These are phyloP conservation scores for Fusarium robinianum DNA, from an alignment of 2,329 filamentous ascomycete genomes.

Conservation along the genomic window DNA sequence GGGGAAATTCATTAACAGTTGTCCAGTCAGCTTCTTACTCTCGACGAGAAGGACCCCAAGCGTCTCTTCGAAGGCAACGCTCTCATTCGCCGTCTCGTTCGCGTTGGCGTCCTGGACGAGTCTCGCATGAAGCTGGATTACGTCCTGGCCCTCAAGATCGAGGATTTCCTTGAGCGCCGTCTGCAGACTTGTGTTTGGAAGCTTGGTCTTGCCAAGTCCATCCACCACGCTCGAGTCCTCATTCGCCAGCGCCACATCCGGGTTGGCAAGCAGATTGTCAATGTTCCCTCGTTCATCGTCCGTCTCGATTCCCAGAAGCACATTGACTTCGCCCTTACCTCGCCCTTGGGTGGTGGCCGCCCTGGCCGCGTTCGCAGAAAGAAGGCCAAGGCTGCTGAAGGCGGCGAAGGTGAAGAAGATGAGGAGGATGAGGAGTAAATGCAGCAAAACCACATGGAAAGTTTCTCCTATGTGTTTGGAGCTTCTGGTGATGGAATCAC, in stretches of 20 bases:
- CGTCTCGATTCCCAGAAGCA: slow-evolving; percentile 99
- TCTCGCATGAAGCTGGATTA: slow-evolving; percentile 99
- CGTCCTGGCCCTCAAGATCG: slow-evolving; percentile 97
- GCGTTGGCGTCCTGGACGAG: slow-evolving; percentile 99
- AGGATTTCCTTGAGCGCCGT: slow-evolving; percentile 99
- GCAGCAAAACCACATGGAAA: slow-evolving; percentile 40
- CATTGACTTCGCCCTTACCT: slow-evolving; percentile 98
- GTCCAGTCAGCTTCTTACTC: slow-evolving; percentile 94
- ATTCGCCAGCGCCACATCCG: slow-evolving; percentile 99
- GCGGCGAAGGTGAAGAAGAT: slow-evolving; percentile 76
- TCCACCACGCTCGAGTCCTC: slow-evolving; percentile 99
- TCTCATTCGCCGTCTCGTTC: slow-evolving; percentile 99
- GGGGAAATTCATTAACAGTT: slow-evolving; percentile 35
- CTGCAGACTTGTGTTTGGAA: slow-evolving; percentile 99
- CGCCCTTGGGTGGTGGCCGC: slow-evolving; percentile 95
- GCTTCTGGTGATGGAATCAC: slow-evolving; percentile 42
- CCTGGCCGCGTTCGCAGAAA: slow-evolving; percentile 98
- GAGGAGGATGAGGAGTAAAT: slow-evolving; percentile 82
- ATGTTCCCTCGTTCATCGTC: slow-evolving; percentile 99
- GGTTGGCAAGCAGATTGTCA: slow-evolving; percentile 99
- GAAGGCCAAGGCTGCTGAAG: slow-evolving; percentile 97
- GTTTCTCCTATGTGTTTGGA: slow-evolving; percentile 38
- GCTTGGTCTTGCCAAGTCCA: slow-evolving; percentile 99
- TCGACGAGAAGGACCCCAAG: slow-evolving; percentile 99
- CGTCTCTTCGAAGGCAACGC: slow-evolving; percentile 99